These are phyloP conservation scores for Crassisporium funariophilum DNA, from an alignment of 768 basidiomycete species.

Conservation along the genomic window DNA sequence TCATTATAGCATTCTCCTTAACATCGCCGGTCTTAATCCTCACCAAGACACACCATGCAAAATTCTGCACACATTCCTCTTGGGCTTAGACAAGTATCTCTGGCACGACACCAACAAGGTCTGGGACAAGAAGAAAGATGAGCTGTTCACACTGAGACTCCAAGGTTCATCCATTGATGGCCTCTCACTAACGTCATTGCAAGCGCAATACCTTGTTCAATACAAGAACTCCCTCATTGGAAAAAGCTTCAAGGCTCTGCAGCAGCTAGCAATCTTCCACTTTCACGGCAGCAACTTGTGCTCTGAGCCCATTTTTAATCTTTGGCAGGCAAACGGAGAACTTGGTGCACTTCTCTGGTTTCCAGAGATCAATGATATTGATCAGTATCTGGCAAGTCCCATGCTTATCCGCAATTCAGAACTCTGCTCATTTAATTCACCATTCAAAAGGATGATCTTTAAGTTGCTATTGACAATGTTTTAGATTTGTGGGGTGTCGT, in stretches of 20 bases:
- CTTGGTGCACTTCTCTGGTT: constrained; percentile 33
- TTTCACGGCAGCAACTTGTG: constrained; percentile 23
- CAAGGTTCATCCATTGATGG: constrained; percentile 25
- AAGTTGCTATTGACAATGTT: constrained; percentile 2
- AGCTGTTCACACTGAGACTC: constrained; percentile 27
- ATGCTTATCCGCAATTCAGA: not conserved
- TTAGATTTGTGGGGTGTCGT: constrained; percentile 2
- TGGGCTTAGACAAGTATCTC: constrained; percentile 38
- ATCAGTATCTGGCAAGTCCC: constrained; percentile 25
- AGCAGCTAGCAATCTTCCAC: constrained; percentile 33
- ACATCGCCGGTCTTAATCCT: constrained; percentile 31
- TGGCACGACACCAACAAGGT: constrained; percentile 29
- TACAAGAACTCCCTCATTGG: constrained; percentile 37
- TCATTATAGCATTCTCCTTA: constrained; percentile 25
- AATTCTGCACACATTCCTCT: constrained; percentile 37
- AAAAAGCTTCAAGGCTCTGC: constrained; percentile 36
- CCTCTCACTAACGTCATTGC: constrained; percentile 25
- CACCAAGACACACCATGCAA: constrained; percentile 32
- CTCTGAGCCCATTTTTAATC: constrained; percentile 17
- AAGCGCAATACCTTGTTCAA: constrained; percentile 32
- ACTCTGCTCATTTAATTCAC: not conserved
- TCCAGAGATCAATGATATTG: constrained; percentile 28
- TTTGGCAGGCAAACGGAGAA: constrained; percentile 33
- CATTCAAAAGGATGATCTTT: constrained; percentile 2
- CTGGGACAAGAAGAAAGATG: constrained; percentile 24